Evolutionary conservation across 345 rosid genomes (phyloP).

Genomic region (Moricandia moricandioides): DNA sequence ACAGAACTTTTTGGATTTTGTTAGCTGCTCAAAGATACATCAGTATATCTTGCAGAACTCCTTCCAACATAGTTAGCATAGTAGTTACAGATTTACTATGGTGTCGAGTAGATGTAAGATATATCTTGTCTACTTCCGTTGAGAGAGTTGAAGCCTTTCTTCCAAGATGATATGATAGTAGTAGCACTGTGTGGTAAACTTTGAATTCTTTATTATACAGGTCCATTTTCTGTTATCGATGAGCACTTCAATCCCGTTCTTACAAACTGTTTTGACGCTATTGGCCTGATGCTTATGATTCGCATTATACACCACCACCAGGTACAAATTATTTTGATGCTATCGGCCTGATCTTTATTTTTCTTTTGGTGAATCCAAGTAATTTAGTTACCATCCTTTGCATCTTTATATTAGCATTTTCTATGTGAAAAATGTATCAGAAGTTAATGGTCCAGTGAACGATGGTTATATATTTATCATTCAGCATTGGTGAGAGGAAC

Average conservation of each 20-base stretch:
- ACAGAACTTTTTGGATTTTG: not conserved
- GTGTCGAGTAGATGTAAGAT: not conserved
- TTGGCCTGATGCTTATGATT: conserved; percentile 97
- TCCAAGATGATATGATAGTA: conserved; percentile 1
- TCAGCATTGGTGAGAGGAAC: conserved; percentile 2
- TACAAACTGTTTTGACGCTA: conserved; percentile 92
- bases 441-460: conserved; percentile 14
- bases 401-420: not conserved
- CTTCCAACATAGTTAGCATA: conserved; percentile 11
- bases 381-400: conserved; percentile 4
- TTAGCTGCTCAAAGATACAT: conserved; percentile 8
- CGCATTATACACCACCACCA: conserved; percentile 93
- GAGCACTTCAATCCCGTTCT: conserved; percentile 86
- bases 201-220: conserved; percentile 40
- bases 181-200: conserved; percentile 1
- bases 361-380: not conserved
- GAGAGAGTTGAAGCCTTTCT: not conserved
- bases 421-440: conserved; percentile 2
- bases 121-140: not conserved
- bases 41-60: not conserved
- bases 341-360: not conserved
- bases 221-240: conserved; percentile 94
- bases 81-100: conserved; percentile 3
- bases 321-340: conserved; percentile 43
- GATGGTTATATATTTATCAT: not conserved